phyloP scores from a whole-genome alignment of 352 stramenopile genomes.

The Globisporangium cederbergense region DNA sequence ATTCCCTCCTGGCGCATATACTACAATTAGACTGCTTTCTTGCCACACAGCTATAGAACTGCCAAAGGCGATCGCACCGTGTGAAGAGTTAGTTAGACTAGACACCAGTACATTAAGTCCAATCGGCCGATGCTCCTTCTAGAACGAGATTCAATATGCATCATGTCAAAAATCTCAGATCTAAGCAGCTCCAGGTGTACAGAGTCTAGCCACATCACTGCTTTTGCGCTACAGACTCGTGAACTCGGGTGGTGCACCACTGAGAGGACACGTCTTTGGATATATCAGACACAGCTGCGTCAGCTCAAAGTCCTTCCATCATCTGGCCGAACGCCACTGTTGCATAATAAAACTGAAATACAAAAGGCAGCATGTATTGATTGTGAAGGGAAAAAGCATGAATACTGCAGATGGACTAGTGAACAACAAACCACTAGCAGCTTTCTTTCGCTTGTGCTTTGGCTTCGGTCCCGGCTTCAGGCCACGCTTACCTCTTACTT shows the following conservation, averaged over 20 bases:
- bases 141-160: not conserved
- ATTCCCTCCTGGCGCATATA: no score
- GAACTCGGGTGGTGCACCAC: no score
- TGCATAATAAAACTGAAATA: no score
- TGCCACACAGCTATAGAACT: conserved; percentile 6
- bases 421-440: not conserved
- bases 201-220: conserved; percentile 7
- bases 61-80: conserved; percentile 1
- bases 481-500: not conserved
- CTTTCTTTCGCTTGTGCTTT: conserved; percentile 8
- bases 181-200: conserved; percentile 7
- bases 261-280: no score
- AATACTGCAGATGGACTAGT: not conserved
- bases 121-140: conserved; percentile 1
- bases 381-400: no score
- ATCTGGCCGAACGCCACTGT: no score
- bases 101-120: conserved; percentile 4
- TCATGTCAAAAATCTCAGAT: not conserved
- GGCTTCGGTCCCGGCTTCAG: not conserved
- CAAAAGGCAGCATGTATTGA: no score
- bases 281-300: no score
- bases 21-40: not conserved
- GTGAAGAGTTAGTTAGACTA: conserved; percentile 8
- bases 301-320: no score
- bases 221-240: no score